These are phyloP conservation scores for Vanrija sp. DNA, from an alignment of 1,284 basidiomycete species.

Conservation along the genomic window DNA sequence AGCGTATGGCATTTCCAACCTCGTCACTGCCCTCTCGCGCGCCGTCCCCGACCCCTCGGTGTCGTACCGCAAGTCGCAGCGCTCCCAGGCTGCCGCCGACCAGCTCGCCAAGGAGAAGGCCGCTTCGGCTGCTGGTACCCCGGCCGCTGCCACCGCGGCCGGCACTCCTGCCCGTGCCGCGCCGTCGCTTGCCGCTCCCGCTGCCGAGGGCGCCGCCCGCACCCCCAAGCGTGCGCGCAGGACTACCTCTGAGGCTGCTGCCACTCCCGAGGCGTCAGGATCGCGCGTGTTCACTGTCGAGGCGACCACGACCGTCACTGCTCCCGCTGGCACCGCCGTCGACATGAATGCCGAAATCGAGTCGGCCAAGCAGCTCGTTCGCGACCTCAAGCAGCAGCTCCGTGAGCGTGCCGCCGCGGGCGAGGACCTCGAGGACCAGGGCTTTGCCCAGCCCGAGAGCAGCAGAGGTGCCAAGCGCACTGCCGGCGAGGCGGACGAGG, in stretches of 20 bases:
- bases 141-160: neutral
- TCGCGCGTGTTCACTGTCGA: slow-evolving; percentile 36
- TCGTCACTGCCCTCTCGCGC: slow-evolving; percentile 58
- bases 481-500: slow-evolving; percentile 31
- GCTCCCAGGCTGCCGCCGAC: slow-evolving; percentile 46
- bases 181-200: slow-evolving; percentile 10
- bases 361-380: slow-evolving; percentile 45
- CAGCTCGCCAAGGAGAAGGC: slow-evolving; percentile 22
- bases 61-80: slow-evolving; percentile 63
- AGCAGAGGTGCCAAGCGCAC: slow-evolving; percentile 40
- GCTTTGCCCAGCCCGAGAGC: slow-evolving; percentile 22
- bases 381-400: slow-evolving; percentile 42
- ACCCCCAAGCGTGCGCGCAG: slow-evolving; percentile 37
- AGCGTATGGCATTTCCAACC: slow-evolving; percentile 56
- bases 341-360: slow-evolving; percentile 47
- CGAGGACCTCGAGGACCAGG: slow-evolving; percentile 41
- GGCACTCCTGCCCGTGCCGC: slow-evolving; percentile 6
- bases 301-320: slow-evolving; percentile 44
- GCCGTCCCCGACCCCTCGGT: slow-evolving; percentile 72
- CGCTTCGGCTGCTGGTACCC: neutral
- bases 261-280: slow-evolving; percentile 10
- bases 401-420: slow-evolving; percentile 38
- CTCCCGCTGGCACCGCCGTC: slow-evolving; percentile 29
- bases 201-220: slow-evolving; percentile 23
- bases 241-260: neutral